These are phyloP conservation scores for Nephelium lappaceum DNA, from an alignment of 345 rosid genomes.

Conservation along the genomic window DNA sequence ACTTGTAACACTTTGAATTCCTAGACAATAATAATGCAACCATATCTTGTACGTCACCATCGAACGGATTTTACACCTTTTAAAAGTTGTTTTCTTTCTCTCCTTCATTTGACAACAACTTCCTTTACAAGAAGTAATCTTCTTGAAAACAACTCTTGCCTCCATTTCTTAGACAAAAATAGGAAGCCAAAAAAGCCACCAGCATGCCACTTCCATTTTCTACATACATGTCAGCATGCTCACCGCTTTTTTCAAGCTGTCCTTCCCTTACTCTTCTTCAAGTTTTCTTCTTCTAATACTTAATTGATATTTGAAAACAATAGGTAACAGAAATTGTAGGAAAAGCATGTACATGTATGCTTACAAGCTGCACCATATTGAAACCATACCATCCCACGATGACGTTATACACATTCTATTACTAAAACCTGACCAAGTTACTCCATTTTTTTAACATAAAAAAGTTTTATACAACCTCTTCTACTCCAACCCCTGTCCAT, in stretches of 20 bases:
- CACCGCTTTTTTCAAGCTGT: background rate
- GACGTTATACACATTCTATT: conserved; percentile 30
- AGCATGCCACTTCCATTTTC: background rate
- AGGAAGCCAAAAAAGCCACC: background rate
- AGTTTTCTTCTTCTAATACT: background rate
- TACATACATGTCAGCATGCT: background rate
- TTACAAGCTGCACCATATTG: conserved; percentile 24
- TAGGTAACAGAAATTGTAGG: background rate
- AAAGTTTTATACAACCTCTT: conserved; percentile 2
- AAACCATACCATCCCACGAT: conserved; percentile 27
- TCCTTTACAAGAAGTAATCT: conserved; percentile 23
- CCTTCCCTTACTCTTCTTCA: background rate
- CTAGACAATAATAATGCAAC: background rate
- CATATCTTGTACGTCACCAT: conserved; percentile 31
- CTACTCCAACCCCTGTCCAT: background rate
- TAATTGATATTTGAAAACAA: background rate
- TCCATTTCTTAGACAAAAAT: conserved; percentile 22
- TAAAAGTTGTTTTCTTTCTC: background rate
- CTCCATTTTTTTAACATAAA: conserved; percentile 4
- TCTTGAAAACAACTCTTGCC: conserved; percentile 35
- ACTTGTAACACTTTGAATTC: background rate
- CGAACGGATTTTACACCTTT: conserved; percentile 22
- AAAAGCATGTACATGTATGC: conserved; percentile 21
- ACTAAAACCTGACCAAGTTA: conserved; percentile 23
- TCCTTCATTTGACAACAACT: background rate